phyloP scores from a whole-genome alignment of 495 filamentous ascomycete species.

The Talaromyces liani region DNA sequence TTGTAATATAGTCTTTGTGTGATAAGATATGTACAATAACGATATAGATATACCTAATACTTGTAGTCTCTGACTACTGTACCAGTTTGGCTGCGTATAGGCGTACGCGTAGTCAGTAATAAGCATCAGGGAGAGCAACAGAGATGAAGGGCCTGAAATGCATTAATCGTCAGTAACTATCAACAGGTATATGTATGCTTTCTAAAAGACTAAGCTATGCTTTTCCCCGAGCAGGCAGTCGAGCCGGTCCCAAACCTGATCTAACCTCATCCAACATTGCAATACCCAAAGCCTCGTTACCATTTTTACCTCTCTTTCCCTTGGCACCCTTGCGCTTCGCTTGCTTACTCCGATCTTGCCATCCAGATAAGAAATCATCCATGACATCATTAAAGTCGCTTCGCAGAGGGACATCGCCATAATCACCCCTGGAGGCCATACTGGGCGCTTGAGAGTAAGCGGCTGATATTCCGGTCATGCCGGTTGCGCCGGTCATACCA shows the following conservation, averaged over 20 bases:
- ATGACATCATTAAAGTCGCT: constrained; percentile 80
- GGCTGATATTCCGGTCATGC: constrained; percentile 37
- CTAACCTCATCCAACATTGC: constrained; percentile 88
- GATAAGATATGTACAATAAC: background rate
- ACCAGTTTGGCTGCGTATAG: background rate
- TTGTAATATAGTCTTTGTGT: constrained; percentile 30
- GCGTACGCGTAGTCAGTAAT: too few species aligned
- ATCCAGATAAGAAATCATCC: constrained; percentile 81
- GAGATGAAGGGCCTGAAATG: background rate
- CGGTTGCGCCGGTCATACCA: constrained; percentile 28
- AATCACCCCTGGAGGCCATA: constrained; percentile 26
- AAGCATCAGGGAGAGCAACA: background rate
- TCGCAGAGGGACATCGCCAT: constrained; percentile 43
- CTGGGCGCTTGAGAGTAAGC: constrained; percentile 41
- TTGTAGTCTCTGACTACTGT: background rate
- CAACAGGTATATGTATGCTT: constrained; percentile 5
- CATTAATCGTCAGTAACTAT: constrained; percentile 4
- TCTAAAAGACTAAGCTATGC: background rate
- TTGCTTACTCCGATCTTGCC: constrained; percentile 50
- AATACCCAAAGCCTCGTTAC: constrained; percentile 71
- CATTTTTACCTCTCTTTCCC: constrained; percentile 68
- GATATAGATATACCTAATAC: background rate
- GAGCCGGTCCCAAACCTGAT: constrained; percentile 69
- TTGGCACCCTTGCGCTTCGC: constrained; percentile 55
- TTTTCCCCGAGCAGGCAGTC: constrained; percentile 21